Percentiles rank a stretch among this genome's conserved stretches.
These are phyloP conservation scores for Colletotrichum scovillei DNA, from an alignment of 2,329 filamentous ascomycete genomes.

Conservation along the genomic window DNA sequence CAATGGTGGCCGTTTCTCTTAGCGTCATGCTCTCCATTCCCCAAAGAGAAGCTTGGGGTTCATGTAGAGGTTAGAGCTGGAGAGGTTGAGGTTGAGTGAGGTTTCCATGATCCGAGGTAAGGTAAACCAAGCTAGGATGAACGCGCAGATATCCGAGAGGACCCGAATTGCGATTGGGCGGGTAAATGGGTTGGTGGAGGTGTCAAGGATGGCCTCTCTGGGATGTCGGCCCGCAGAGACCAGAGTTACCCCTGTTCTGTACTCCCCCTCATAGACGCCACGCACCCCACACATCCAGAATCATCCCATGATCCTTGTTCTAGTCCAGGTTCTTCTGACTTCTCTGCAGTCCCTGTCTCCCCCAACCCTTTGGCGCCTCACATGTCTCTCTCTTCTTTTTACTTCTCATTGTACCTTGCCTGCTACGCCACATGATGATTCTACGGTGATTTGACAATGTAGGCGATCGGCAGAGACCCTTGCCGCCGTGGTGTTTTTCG, in stretches of 20 bases:
- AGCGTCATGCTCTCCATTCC: not conserved
- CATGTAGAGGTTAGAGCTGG: not conserved
- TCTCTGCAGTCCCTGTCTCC: not conserved
- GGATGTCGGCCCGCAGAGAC: constrained; percentile 47
- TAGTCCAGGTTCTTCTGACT: not conserved
- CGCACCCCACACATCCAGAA: constrained; percentile 11
- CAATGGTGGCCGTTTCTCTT: no score
- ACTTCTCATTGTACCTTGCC: not conserved
- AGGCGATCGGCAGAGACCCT: not conserved
- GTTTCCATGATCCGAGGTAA: not conserved
- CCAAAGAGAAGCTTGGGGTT: not conserved
- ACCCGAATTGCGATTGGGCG: constrained; percentile 40
- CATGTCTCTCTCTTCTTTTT: not conserved
- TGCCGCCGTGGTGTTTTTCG: not conserved
- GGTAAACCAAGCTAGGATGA: constrained; percentile 9
- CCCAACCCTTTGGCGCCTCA: not conserved
- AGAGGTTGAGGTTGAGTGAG: constrained; percentile 6
- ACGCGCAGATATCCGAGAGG: constrained; percentile 15
- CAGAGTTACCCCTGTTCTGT: not conserved
- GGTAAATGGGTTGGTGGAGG: constrained; percentile 36
- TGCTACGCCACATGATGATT: not conserved
- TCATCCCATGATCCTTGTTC: constrained; percentile 12
- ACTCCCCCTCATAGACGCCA: not conserved
- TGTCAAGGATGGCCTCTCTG: constrained; percentile 43
- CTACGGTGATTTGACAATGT: not conserved